Percentiles rank a stretch among this genome's conserved stretches.
Conservation (phyloP, 345 rosid genomes). For the Murraya paniculata region DNA sequence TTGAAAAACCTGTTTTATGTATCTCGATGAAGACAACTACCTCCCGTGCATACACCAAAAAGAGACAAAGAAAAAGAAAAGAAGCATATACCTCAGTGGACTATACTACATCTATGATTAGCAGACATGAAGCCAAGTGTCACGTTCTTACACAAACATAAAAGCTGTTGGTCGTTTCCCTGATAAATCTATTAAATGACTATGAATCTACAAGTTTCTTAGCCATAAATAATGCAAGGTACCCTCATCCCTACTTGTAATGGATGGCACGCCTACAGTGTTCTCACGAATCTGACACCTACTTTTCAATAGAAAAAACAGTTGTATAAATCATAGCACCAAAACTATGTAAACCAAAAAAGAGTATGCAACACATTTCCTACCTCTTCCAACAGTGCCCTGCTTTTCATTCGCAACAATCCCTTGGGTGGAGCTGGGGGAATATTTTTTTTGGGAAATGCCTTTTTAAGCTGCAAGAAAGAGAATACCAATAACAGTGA, state of each 20-base stretch:
- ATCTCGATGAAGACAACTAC: neutral
- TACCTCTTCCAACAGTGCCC: slow-evolving; percentile 96
- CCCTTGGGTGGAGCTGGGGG: slow-evolving; percentile 98
- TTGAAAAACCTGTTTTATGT: neutral
- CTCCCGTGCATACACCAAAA: neutral
- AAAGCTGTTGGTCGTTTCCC: neutral
- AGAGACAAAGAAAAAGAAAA: neutral
- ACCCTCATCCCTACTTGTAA: neutral
- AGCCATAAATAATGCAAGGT: neutral
- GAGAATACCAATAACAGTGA: slow-evolving; percentile 18
- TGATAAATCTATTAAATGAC: neutral
- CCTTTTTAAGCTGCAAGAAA: slow-evolving; percentile 66
- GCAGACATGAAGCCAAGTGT: neutral
- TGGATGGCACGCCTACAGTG: neutral
- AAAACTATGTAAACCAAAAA: neutral
- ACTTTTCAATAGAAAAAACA: neutral
- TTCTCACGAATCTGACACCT: neutral
- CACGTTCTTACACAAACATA: neutral
- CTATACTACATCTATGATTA: neutral
- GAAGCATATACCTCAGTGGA: neutral
- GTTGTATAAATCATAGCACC: neutral
- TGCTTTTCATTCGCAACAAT: slow-evolving; percentile 80
- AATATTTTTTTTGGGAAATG: slow-evolving; percentile 69
- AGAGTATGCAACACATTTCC: slow-evolving; percentile 18
- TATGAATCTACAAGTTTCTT: neutral